Conservation (phyloP, 352 stramenopile genomes). For the Pythium coloratum region DNA sequence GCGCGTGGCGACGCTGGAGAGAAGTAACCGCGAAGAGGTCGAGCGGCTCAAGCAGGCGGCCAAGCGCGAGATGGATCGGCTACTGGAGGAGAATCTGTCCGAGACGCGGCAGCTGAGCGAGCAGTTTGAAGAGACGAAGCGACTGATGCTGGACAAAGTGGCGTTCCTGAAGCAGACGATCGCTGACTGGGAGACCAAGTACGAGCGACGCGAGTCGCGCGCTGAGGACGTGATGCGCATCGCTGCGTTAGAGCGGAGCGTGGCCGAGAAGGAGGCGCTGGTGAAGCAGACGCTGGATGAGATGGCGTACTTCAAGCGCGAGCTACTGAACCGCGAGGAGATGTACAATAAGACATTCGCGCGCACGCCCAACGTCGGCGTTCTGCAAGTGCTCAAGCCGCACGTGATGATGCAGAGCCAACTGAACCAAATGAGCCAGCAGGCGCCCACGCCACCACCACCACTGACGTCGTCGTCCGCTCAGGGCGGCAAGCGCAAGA, state of each 20-base stretch:
- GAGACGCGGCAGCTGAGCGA: slow-evolving; percentile 70
- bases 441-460: not conserved
- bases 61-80: slow-evolving; percentile 65
- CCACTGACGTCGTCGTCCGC: slow-evolving; percentile 3
- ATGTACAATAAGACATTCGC: slow-evolving; percentile 95
- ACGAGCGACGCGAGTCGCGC: slow-evolving; percentile 59
- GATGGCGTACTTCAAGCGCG: slow-evolving; percentile 92
- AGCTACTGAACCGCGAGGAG: slow-evolving; percentile 92
- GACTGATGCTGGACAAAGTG: slow-evolving; percentile 56
- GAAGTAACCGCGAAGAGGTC: slow-evolving; percentile 43
- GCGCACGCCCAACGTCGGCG: slow-evolving; percentile 78
- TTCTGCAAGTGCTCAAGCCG: slow-evolving; percentile 88
- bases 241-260: slow-evolving; percentile 53
- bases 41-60: slow-evolving; percentile 52
- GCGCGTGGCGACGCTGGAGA: slow-evolving; percentile 37
- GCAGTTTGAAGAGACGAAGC: slow-evolving; percentile 66
- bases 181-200: slow-evolving; percentile 58
- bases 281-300: slow-evolving; percentile 78
- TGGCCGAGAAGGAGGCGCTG: slow-evolving; percentile 71
- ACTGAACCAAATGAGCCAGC: slow-evolving; percentile 23
- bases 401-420: slow-evolving; percentile 59
- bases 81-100: slow-evolving; percentile 65
- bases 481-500: slow-evolving; percentile 24
- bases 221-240: slow-evolving; percentile 84
- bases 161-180: slow-evolving; percentile 41